These are phyloP conservation scores for Cryptococcus sp. DNA, from an alignment of 1,284 basidiomycete species.

Conservation along the genomic window DNA sequence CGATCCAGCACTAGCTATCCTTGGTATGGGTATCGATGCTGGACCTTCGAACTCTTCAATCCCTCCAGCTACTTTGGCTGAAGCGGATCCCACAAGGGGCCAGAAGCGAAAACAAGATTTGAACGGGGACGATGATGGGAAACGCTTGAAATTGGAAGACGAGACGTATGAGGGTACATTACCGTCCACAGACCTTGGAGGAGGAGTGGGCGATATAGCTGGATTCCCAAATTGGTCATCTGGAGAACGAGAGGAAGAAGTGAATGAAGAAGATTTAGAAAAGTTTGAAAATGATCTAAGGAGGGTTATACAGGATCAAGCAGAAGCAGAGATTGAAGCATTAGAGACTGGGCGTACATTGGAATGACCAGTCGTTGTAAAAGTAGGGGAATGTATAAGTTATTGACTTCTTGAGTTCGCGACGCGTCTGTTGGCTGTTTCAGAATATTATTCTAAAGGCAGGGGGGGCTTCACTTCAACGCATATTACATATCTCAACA, in stretches of 20 bases:
- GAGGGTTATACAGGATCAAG: background rate
- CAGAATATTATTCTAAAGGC: too few species aligned
- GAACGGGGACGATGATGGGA: background rate
- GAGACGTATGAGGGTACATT: background rate
- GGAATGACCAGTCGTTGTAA: background rate
- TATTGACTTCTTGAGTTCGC: background rate
- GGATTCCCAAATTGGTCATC: background rate
- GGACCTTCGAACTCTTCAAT: background rate
- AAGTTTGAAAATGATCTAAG: background rate
- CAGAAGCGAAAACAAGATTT: background rate
- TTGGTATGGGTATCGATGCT: conserved; percentile 1
- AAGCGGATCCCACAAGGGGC: background rate
- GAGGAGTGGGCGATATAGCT: background rate
- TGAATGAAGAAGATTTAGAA: background rate
- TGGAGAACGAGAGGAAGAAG: background rate
- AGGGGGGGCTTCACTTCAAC: too few species aligned
- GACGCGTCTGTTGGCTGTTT: background rate
- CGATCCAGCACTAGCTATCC: background rate
- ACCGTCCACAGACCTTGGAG: background rate
- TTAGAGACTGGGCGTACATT: background rate
- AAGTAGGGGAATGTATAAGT: background rate
- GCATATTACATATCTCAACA: too few species aligned
- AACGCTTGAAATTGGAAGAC: background rate
- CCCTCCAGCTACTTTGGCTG: background rate
- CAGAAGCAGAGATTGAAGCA: background rate